These are phyloP conservation scores for Umbelopsis sp. DNA, from an alignment of 371 early-diverging fungal genomes.

Conservation along the genomic window DNA sequence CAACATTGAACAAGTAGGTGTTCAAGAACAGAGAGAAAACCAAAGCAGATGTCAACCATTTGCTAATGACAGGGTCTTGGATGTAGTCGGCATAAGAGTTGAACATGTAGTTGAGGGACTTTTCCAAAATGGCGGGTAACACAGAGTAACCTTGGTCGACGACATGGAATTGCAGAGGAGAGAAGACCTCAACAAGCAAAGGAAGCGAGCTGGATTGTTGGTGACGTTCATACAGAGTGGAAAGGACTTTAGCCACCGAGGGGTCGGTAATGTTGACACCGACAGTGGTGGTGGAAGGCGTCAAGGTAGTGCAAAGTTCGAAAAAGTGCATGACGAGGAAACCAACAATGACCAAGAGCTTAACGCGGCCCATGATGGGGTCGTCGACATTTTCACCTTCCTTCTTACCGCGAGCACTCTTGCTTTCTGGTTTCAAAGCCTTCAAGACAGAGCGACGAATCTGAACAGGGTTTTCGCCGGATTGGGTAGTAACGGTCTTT, in stretches of 20 bases:
- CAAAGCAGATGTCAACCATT: conserved; percentile 58
- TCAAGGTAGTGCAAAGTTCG: conserved; percentile 71
- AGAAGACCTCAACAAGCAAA: conserved; percentile 64
- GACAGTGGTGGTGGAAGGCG: conserved; percentile 27
- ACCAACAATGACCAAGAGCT: conserved; percentile 64
- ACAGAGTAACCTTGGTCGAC: conserved; percentile 27
- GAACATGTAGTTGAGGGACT: conserved; percentile 51
- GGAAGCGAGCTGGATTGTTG: conserved; percentile 47
- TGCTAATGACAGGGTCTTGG: conserved; percentile 68
- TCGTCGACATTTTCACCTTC: conserved; percentile 52
- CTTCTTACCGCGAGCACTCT: conserved; percentile 19
- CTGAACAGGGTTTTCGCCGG: conserved; percentile 37
- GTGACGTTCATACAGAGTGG: conserved; percentile 49
- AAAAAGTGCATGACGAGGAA: conserved; percentile 78
- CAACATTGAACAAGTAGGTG: conserved; percentile 67
- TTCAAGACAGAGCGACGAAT: conserved; percentile 53
- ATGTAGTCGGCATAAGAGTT: conserved; percentile 57
- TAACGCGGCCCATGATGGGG: conserved; percentile 58
- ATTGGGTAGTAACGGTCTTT: neutral
- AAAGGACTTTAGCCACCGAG: conserved; percentile 46
- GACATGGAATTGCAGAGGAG: conserved; percentile 62
- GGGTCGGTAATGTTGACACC: conserved; percentile 48
- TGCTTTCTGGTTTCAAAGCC: conserved; percentile 44
- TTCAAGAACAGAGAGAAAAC: conserved; percentile 66
- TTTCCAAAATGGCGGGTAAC: conserved; percentile 44